Conservation (phyloP, 495 filamentous ascomycete genomes). For the Tuber borchii region DNA sequence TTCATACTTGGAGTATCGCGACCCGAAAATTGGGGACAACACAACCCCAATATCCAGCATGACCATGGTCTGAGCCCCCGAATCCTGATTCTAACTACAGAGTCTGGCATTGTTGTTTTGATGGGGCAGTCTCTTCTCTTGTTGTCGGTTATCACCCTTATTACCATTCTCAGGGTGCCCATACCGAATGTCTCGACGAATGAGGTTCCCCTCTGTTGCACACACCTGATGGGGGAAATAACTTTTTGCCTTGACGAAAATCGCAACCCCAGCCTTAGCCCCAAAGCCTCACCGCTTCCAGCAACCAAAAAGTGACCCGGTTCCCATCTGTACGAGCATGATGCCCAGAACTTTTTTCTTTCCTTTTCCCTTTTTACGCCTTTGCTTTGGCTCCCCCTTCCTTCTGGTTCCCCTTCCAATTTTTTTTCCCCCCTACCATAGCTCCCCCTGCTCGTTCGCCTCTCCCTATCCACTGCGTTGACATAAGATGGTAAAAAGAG, state of each 20-base stretch:
- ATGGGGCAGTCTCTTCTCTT: neutral
- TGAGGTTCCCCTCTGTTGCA: constrained; percentile 4
- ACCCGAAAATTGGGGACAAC: constrained; percentile 1
- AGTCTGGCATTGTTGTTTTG: neutral
- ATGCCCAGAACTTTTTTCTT: neutral
- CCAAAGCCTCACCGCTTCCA: constrained; percentile 4
- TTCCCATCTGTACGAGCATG: constrained; percentile 5
- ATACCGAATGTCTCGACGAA: constrained; percentile 5
- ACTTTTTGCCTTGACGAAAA: constrained; percentile 3
- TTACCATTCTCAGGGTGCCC: constrained; percentile 1
- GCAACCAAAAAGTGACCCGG: constrained; percentile 5
- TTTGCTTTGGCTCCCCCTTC: neutral
- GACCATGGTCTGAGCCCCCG: neutral
- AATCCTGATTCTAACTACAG: neutral
- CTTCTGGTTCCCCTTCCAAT: neutral
- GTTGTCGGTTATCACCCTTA: neutral
- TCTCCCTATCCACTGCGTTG: constrained; percentile 2
- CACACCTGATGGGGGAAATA: constrained; percentile 2
- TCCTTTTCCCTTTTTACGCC: neutral
- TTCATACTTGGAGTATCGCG: neutral
- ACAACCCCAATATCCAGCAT: neutral
- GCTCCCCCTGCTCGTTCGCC: neutral
- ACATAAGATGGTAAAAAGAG: constrained; percentile 5
- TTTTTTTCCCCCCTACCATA: neutral
- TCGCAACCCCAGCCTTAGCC: constrained; percentile 5